Evolutionary conservation across 2,329 filamentous ascomycete genomes (phyloP), one percentile per base, ranked within the genome.

Genomic region (Lasiodiplodia sp.): DNA sequence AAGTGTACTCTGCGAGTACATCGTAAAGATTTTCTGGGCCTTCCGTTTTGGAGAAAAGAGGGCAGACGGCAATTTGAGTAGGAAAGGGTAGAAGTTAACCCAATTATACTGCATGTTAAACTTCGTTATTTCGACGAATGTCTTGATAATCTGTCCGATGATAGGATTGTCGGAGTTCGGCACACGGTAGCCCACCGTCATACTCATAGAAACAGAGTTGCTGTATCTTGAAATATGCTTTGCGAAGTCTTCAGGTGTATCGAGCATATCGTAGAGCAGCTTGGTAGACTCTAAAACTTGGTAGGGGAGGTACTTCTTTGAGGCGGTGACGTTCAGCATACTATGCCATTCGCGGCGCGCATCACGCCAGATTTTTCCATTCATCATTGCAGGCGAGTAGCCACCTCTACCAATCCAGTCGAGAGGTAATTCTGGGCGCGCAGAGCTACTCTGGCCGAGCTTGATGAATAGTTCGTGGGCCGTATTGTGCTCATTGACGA

Each of bases 231-330:
- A 4, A 23, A 47, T 62, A 23, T 62, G 57, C 34, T 62, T 62
- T 18, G 5, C 37, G 12, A 28, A 62, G 1, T 25, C 34, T 12
- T 12, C n/a, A 2, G 57, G 18, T 25, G 60, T 21, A 3, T 65
- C 37, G 14, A 51, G 4, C 23, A 68, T 7, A 16, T 70, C 34
- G 28, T 37, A 47, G 16, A 51, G 40, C 34, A 65, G n/a, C 12
- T 52, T 44, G 18, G 64, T 23, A 7, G 66, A 51, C 38, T 70
- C 66, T 6, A 70, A 21, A 16, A 49, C 34, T 28, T 70, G 57
- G 40, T 68, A 70, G 10, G 51, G 57, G 8, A 70, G 49, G 49
- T 70, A 70, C 21, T 68, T 68, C 53, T 38, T 52, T 38, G 69
- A 40, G 14, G 44, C 38, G 6, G 25, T 57, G 3, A 65, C 31